Base-by-base conservation (phyloP, 192 early-diverging fungal species). In the Backusella tarrabulga region DNA sequence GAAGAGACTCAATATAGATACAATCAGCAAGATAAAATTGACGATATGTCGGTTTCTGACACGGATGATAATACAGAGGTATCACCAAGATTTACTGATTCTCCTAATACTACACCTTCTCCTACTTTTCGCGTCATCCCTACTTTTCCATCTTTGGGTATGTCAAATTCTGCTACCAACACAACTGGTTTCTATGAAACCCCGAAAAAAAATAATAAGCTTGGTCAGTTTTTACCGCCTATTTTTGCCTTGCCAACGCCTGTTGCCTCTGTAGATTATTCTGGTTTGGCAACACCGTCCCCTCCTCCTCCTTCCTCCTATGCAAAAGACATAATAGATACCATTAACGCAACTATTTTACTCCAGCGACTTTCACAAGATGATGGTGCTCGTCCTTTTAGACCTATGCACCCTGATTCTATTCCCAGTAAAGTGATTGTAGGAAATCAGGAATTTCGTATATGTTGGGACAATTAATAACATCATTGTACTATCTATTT, bases 311-410 rank as follows among this genome's bases (percentile, higher is more conserved):
- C 35, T 70, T 5, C 35, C 3, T 40, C 68, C 6, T 40, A 72
- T n/a, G 40, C 71, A 44, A 72, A 79, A 68, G 79, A 80, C 46
- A 73, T 80, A 15, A 72, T 80, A 15, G 79, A 76, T 21, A 71
- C 75, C 4, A 80, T 80, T 71, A 80, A 80, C 72, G 79, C 79
- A 19, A 80, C 79, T 6, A 76, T 80, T 14, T 72, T 76, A 52
- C 75, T 87, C 5, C 86, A 87, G 52, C 52, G 82, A 14, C 79
- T 87, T 71, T 87, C 86, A 2, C 86, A 87, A 69, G 86, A 87
- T 69, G 84, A 87, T 69, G 86, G 86, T 4, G 72, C 73, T 21
- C 76, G 86, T 3, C 86, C 86, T 17, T 76, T 80, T 40, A 69
- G 67, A 17, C 79, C 79, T 1, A 70, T 76, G 75, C 50, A 41